Evolutionary conservation across 805 yeast species (phyloP).

Genomic region (Candida boidinii): DNA sequence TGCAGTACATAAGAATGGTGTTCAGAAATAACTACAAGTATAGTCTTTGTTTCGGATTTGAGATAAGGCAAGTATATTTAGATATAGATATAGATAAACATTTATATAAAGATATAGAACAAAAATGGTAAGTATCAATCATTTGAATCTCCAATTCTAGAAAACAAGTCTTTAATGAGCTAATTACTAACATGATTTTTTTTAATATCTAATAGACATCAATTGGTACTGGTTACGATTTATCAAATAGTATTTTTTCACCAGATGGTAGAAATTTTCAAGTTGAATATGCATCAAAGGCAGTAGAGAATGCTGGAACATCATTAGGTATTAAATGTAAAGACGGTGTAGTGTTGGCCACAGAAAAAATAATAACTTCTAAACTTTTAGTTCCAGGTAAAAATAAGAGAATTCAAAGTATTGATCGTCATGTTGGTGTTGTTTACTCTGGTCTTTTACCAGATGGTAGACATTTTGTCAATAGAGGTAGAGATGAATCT

Average conservation of each 20-base stretch:
- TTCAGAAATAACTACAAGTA: no score
- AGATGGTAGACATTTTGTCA: slow-evolving; percentile 91
- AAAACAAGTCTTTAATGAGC: no score
- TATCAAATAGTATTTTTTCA: slow-evolving; percentile 91
- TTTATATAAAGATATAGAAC: no score
- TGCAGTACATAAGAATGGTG: no score
- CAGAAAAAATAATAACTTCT: slow-evolving; percentile 85
- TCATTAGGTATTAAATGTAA: slow-evolving; percentile 85
- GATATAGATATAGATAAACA: no score
- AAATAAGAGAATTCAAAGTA: slow-evolving; percentile 84
- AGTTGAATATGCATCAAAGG: slow-evolving; percentile 95
- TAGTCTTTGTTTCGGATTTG: no score
- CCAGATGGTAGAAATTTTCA: slow-evolving; percentile 95
- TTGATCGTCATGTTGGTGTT: slow-evolving; percentile 90
- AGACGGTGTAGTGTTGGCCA: slow-evolving; percentile 95
- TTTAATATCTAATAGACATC: slow-evolving; percentile 48
- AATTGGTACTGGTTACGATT: slow-evolving; percentile 98
- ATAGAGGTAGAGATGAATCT: slow-evolving; percentile 89
- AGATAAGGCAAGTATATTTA: no score
- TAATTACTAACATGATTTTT: slow-evolving; percentile 1
- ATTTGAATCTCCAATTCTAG: no score
- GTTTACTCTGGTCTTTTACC: slow-evolving; percentile 94
- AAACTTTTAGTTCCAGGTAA: slow-evolving; percentile 83
- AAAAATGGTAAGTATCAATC: no score
- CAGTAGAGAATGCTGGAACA: slow-evolving; percentile 96